These are phyloP conservation scores for Aureobasidium sp. DNA, from an alignment of 2,329 filamentous ascomycete genomes.

Conservation along the genomic window DNA sequence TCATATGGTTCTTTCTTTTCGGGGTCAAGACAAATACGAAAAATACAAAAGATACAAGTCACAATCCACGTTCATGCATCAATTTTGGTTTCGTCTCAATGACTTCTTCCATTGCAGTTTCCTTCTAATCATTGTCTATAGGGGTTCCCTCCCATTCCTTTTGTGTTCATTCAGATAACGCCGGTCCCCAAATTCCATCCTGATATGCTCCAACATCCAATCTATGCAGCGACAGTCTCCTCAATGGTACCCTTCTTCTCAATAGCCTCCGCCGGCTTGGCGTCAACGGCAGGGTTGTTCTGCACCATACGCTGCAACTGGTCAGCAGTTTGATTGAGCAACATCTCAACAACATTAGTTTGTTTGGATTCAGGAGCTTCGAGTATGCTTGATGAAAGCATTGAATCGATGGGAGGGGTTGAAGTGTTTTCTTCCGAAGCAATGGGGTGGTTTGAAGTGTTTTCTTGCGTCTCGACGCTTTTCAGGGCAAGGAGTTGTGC, in stretches of 20 bases:
- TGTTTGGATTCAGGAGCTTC: background rate
- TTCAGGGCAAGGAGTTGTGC: background rate
- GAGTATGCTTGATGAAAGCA: slow-evolving; percentile 12
- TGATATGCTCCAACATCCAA: background rate
- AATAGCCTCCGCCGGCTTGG: slow-evolving; percentile 21
- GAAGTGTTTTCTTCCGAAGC: slow-evolving; percentile 10
- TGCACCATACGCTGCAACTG: slow-evolving; percentile 36
- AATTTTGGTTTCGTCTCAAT: too few relatives aligned
- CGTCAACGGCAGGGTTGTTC: slow-evolving; percentile 32
- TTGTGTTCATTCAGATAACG: background rate
- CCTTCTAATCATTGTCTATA: background rate
- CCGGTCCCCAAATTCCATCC: background rate
- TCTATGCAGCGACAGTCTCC: slow-evolving; percentile 7
- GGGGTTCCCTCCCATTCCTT: background rate
- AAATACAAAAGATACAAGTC: background rate
- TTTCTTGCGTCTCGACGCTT: background rate
- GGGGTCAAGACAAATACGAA: background rate
- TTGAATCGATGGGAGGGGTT: slow-evolving; percentile 6
- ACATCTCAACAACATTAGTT: background rate
- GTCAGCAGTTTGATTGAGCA: slow-evolving; percentile 21
- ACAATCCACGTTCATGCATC: background rate
- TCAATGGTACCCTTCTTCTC: slow-evolving; percentile 21
- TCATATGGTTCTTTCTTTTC: background rate
- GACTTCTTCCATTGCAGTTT: background rate
- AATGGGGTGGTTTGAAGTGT: background rate